Conservation (phyloP, 495 filamentous ascomycete genomes). For the Sporormia fimetaria region DNA sequence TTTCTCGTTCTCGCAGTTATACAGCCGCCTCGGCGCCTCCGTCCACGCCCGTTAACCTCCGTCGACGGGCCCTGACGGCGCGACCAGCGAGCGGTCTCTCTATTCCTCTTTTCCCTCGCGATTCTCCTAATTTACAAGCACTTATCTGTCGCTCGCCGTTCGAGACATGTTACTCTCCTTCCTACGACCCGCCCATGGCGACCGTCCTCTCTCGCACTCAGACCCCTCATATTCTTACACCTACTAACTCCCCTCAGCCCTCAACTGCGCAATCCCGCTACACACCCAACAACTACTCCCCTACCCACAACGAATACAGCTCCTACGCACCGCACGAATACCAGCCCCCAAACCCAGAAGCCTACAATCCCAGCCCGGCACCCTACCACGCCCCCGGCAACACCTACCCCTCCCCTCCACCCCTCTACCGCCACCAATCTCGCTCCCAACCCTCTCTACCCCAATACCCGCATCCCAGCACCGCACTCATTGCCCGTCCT, state of each 20-base stretch:
- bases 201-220: slow-evolving; percentile 6
- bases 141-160: slow-evolving; percentile 19
- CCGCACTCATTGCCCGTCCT: slow-evolving; percentile 2
- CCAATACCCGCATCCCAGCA: slow-evolving; percentile 1
- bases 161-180: slow-evolving; percentile 12
- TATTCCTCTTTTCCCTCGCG: neutral
- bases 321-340: slow-evolving; percentile 2
- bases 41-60: neutral
- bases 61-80: slow-evolving; percentile 1
- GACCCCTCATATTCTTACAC: too few species aligned
- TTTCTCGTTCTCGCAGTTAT: slow-evolving; percentile 16
- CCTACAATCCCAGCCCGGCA: slow-evolving; percentile 8
- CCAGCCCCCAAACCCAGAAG: slow-evolving; percentile 11
- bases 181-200: slow-evolving; percentile 22
- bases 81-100: slow-evolving; percentile 4
- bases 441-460: slow-evolving; percentile 20
- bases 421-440: slow-evolving; percentile 23
- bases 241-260: slow-evolving; percentile 21
- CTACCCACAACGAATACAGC: too few species aligned
- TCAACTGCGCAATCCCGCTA: neutral
- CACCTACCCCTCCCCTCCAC: slow-evolving; percentile 16
- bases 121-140: neutral
- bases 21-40: slow-evolving; percentile 1
- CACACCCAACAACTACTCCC: too few species aligned
- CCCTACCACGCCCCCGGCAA: slow-evolving; percentile 6